Conservation (phyloP, 1,284 basidiomycete species). For the Trametes pubescens region DNA sequence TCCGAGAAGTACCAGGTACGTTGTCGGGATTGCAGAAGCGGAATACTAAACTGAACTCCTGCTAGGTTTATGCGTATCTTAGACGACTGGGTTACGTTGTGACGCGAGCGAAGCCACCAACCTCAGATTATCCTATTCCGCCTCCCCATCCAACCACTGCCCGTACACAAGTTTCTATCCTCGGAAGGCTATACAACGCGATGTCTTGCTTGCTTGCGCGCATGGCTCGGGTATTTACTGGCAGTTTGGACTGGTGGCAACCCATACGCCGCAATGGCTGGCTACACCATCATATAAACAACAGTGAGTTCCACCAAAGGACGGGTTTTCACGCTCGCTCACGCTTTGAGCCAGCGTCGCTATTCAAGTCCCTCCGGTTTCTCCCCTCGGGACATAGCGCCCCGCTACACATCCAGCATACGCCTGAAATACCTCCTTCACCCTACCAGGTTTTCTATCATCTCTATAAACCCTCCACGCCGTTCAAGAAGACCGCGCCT, state of each 20-base stretch:
- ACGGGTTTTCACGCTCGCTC: constrained; percentile 2
- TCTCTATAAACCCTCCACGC: constrained; percentile 90
- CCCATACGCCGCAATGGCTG: constrained; percentile 56
- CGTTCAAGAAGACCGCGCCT: constrained; percentile 83
- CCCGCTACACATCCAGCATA: constrained; percentile 42
- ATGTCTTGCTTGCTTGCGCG: constrained; percentile 47
- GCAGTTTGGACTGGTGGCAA: constrained; percentile 66
- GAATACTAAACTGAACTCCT: neutral
- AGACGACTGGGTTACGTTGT: constrained; percentile 93
- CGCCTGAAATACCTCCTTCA: constrained; percentile 44
- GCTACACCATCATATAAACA: constrained; percentile 55
- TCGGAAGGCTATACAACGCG: constrained; percentile 44
- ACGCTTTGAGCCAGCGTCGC: constrained; percentile 53
- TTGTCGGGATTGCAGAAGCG: constrained; percentile 3
- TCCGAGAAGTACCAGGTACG: constrained; percentile 88
- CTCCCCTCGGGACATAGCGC: constrained; percentile 70
- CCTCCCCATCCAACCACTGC: constrained; percentile 41
- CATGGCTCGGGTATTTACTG: constrained; percentile 41
- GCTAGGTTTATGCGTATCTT: constrained; percentile 90
- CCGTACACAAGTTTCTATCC: constrained; percentile 35
- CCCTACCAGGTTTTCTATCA: constrained; percentile 91
- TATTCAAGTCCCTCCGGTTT: constrained; percentile 81
- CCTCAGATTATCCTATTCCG: constrained; percentile 63
- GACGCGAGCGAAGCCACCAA: constrained; percentile 73
- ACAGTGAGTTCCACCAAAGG: constrained; percentile 48